Evolutionary conservation across 129 eudicot genomes (phyloP), one percentile per base, ranked within the genome.

Genomic region (Centella asiatica): DNA sequence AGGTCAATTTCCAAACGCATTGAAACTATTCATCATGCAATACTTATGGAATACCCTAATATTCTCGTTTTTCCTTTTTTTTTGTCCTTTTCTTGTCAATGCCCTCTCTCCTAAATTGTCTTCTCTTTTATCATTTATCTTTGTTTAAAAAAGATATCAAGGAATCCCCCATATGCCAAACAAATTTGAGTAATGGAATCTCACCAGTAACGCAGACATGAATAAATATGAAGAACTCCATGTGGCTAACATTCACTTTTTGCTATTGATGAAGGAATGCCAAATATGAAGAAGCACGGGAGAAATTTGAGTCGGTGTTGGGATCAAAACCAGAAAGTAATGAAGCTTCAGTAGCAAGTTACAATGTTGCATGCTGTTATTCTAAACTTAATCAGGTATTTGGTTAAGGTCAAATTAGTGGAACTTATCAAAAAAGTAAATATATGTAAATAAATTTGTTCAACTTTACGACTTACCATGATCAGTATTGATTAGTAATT

Each of bases 311-410:
- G 80, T 89, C 97, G 2, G 97, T 85, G 22, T 68, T 89, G 57
- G 97, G 97, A 61, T 89, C 95, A 71, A 82, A 76, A 72, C 99
- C 96, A 5, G 85, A 77, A 48, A 26, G 55, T 44, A 50, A 81
- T 51, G 99, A 92, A 78, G 80, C 95, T 75, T 78, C 96, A 10
- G 78, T 92, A 55, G 96, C 99, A 33, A 92, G 88, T 72, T 92
- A 92, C 84, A 92, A 92, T 50, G 99, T 92, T 39, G 96, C 99
- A 4, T 92, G 99, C 78, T 92, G 99, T 69, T 92, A 92, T 72
- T 76, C 99, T 4, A 92, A 92, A 83, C 95, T 92, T 48, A 65
- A 92, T 70, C 96, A 87, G 95, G 95, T 90, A 75, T 20, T 24
- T 10, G 13, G 15, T 26, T 11, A 36, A 11, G 24, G 18, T 48